phyloP scores from a whole-genome alignment of 2,329 filamentous ascomycete genomes.

The Colletotrichum noveboracense region DNA sequence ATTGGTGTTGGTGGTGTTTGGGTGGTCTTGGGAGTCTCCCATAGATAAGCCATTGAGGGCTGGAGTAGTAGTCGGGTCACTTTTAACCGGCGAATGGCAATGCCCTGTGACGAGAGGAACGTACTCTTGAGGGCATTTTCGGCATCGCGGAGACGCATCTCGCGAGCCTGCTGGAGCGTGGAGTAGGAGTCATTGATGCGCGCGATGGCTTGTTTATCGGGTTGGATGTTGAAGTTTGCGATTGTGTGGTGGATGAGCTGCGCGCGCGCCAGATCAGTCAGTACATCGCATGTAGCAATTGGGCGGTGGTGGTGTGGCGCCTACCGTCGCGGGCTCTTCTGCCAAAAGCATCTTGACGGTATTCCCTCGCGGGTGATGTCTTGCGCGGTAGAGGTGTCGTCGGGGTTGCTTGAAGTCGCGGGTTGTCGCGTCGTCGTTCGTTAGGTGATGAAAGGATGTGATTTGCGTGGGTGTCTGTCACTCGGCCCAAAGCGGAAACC shows the following conservation, averaged over 20 bases:
- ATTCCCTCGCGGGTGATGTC: background rate
- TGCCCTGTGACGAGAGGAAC: background rate
- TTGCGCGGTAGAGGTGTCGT: background rate
- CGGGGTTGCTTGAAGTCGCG: background rate
- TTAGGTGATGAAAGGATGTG: background rate
- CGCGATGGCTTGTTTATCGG: constrained; percentile 82
- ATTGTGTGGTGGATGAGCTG: constrained; percentile 92
- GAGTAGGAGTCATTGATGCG: constrained; percentile 85
- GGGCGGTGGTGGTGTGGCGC: constrained; percentile 28
- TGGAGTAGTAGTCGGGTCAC: background rate
- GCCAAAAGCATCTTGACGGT: constrained; percentile 82
- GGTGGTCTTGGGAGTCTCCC: background rate
- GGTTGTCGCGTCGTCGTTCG: background rate
- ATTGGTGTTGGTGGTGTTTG: background rate
- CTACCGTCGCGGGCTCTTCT: constrained; percentile 86
- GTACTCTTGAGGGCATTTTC: constrained; percentile 69
- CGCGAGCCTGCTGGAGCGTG: constrained; percentile 83
- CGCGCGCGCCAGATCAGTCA: background rate
- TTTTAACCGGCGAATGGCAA: background rate
- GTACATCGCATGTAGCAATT: too few species aligned
- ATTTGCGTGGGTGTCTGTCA: background rate
- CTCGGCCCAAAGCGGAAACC: background rate
- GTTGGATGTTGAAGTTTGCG: constrained; percentile 91
- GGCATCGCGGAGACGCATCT: constrained; percentile 75
- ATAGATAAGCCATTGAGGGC: background rate